These are phyloP conservation scores for Pseudocercospora vitis DNA, from an alignment of 2,329 filamentous ascomycete genomes.

Conservation along the genomic window DNA sequence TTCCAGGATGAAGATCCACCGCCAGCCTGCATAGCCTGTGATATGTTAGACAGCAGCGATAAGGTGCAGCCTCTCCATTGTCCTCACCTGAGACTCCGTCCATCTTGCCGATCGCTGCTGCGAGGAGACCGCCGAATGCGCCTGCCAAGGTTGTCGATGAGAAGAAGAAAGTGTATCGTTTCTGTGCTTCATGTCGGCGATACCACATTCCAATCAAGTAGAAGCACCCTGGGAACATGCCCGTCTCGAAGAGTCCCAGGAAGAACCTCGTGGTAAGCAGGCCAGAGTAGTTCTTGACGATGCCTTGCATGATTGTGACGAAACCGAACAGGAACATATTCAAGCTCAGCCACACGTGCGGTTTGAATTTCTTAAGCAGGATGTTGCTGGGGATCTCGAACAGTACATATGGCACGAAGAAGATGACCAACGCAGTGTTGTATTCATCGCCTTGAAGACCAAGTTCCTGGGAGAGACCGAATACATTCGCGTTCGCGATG, in stretches of 20 bases:
- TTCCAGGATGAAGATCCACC: constrained; percentile 74
- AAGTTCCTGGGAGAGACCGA: constrained; percentile 50
- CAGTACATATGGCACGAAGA: constrained; percentile 55
- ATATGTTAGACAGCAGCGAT: background rate
- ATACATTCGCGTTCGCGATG: constrained; percentile 55
- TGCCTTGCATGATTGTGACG: constrained; percentile 65
- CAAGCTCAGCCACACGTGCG: constrained; percentile 52
- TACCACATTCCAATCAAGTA: constrained; percentile 73
- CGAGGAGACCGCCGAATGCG: constrained; percentile 82
- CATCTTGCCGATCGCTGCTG: constrained; percentile 88
- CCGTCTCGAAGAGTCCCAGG: constrained; percentile 61
- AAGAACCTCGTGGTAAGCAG: constrained; percentile 80
- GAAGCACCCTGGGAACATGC: constrained; percentile 65
- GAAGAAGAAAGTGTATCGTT: constrained; percentile 93
- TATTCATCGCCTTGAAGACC: constrained; percentile 47
- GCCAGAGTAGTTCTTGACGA: constrained; percentile 74
- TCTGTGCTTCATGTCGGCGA: constrained; percentile 80
- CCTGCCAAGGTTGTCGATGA: constrained; percentile 74
- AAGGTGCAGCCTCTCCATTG: background rate
- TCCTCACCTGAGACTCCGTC: constrained; percentile 54
- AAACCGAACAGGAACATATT: constrained; percentile 87
- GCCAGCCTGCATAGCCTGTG: constrained; percentile 68
- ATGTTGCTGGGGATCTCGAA: constrained; percentile 57
- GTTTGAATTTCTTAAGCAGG: constrained; percentile 53
- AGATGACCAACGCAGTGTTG: constrained; percentile 55